phyloP scores from a whole-genome alignment of 1,284 basidiomycete species.

The Stereum hirsutum region DNA sequence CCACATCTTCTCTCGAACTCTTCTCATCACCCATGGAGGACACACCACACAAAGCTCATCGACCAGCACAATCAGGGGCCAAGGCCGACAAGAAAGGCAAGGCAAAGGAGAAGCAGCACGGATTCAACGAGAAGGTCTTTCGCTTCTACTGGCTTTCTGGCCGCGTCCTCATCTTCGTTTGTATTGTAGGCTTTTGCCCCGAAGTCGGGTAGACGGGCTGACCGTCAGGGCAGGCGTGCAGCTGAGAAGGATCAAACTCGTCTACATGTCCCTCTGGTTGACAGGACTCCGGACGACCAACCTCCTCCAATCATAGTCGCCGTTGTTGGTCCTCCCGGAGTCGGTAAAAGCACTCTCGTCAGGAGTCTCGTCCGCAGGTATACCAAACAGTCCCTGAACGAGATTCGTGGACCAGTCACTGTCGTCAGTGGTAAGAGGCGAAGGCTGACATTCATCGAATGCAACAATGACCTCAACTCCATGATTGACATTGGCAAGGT shows the following conservation, averaged over 20 bases:
- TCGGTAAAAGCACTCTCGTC: constrained; percentile 93
- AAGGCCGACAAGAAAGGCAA: constrained; percentile 73
- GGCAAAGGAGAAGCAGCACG: constrained; percentile 61
- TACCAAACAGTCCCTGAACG: constrained; percentile 89
- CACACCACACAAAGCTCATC: constrained; percentile 69
- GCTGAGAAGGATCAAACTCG: constrained; percentile 92
- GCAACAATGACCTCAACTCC: constrained; percentile 94
- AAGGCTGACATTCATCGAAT: constrained; percentile 92
- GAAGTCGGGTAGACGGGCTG: constrained; percentile 80
- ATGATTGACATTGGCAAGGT: constrained; percentile 99
- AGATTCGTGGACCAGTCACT: constrained; percentile 91
- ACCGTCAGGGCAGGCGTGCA: constrained; percentile 83
- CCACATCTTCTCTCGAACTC: not conserved
- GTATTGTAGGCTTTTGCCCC: constrained; percentile 81
- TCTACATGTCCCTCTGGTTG: constrained; percentile 92
- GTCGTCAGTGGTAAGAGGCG: constrained; percentile 92
- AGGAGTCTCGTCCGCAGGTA: constrained; percentile 89
- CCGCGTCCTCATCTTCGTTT: not conserved
- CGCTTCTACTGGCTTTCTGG: not conserved
- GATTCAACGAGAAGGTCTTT: constrained; percentile 86
- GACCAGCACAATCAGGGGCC: constrained; percentile 59
- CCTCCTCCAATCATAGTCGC: constrained; percentile 95
- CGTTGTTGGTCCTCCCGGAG: constrained; percentile 95
- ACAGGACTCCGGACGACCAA: constrained; percentile 86
- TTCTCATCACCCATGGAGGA: constrained; percentile 43